Evolutionary conservation across 202 grass and related monocot genomes (phyloP).

Genomic region (Elaeis oleifera): DNA sequence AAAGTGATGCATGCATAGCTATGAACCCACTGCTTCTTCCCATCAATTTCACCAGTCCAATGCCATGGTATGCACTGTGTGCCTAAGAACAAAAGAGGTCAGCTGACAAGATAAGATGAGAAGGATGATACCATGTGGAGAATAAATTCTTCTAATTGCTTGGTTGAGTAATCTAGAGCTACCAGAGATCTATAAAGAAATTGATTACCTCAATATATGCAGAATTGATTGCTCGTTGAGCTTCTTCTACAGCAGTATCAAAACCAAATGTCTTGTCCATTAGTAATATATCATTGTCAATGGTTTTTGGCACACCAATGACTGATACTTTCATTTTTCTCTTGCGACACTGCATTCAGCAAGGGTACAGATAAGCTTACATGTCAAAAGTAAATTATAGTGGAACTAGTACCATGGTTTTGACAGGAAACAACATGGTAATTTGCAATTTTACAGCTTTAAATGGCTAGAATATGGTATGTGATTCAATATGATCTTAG

Average conservation of each 20-base stretch:
- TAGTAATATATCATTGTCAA: conserved; percentile 97
- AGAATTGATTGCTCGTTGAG: conserved; percentile 95
- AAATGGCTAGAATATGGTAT: too few relatives aligned
- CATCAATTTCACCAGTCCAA: conserved; percentile 94
- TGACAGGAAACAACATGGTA: too few relatives aligned
- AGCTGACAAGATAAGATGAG: too few relatives aligned
- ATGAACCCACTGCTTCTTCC: conserved; percentile 95
- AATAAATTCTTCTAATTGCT: too few relatives aligned
- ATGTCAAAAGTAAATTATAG: not conserved
- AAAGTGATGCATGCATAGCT: conserved; percentile 96
- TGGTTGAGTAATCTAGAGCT: too few relatives aligned
- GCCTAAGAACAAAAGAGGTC: conserved; percentile 37
- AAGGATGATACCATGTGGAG: too few relatives aligned
- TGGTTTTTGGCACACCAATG: conserved; percentile 81
- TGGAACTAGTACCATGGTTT: too few relatives aligned
- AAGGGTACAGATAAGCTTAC: conserved; percentile 19
- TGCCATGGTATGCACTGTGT: conserved; percentile 89
- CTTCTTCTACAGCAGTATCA: conserved; percentile 95
- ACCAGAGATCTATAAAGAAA: not conserved
- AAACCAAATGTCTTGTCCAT: conserved; percentile 99
- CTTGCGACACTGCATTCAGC: conserved; percentile 51
- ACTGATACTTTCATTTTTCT: conserved; percentile 86
- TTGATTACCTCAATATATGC: conserved; percentile 82
- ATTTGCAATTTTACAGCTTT: too few relatives aligned
- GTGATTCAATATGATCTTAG: too few relatives aligned